Evolutionary conservation across 2,329 filamentous ascomycete genomes (phyloP), one percentile per base, ranked within the genome.

Genomic region (Talaromyces piceae): DNA sequence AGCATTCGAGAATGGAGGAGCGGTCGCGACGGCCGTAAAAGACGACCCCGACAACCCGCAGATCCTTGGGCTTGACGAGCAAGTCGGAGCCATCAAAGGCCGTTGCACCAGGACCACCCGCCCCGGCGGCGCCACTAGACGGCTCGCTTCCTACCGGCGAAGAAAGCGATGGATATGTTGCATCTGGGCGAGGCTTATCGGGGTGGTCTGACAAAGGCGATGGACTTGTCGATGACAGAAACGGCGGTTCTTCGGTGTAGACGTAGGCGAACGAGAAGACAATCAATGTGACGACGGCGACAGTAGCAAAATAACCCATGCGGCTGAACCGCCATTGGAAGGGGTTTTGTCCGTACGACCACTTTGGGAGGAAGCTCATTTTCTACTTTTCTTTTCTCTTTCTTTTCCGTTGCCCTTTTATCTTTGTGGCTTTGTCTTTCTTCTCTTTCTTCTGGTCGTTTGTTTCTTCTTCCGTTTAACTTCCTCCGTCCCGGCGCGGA

Each of bases 11-110:
- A 25, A 53, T 28, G 18, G 51, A 53, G 2, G 51, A 41, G 47
- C 51, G 51, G 31, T 53, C 51, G 20, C 51, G 51, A 20, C 51
- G 51, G 13, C 51, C 51, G 43, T 53, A 53, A n/a, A 53, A 53
- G 11, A 53, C 23, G 8, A 53, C 51, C 12, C 47, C 51, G 13
- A 53, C 51, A 9, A 53, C 47, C 18, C 51, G 47, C 3, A 53
- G 13, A 12, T 43, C 51, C 7, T 49, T 43, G 27, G 51, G 51
- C 22, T 53, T 53, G n/a, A 45, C 26, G 5, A 53, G 51, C 39
- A 25, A 25, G 22, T 25, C 22, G 39, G 39, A 7, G 23, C 39
- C 39, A 37, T 37, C 33, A 37, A 37, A 37, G 20, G 33, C 33
- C 16, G 33, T 37, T 9, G 16, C 33, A 18, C 16, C n/a, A 13